Evolutionary conservation across 768 basidiomycete genomes (phyloP).

Genomic region (Mycena floridula): DNA sequence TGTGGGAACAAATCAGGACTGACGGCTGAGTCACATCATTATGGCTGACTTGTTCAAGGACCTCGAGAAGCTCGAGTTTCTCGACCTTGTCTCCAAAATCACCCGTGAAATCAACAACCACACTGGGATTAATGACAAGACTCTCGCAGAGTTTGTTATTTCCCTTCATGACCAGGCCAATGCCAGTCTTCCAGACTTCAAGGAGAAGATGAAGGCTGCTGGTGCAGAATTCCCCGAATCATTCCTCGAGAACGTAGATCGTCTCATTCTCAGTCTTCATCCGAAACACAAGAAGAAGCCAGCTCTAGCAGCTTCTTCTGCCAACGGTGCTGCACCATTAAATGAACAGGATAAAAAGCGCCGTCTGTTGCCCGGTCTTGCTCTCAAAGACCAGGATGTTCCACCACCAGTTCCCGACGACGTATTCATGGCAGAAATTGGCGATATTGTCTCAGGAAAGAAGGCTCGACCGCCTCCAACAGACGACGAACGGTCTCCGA

Average conservation of each 20-base stretch:
- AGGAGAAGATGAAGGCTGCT: conserved; percentile 65
- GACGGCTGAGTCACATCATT: too few relatives aligned
- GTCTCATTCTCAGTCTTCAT: conserved; percentile 90
- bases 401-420: conserved; percentile 62
- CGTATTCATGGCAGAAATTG: conserved; percentile 80
- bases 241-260: conserved; percentile 89
- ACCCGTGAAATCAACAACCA: conserved; percentile 92
- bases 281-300: conserved; percentile 88
- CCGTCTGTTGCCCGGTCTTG: conserved; percentile 87
- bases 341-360: conserved; percentile 72
- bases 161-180: conserved; percentile 80
- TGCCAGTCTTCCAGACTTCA: conserved; percentile 70
- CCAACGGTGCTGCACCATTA: conserved; percentile 30
- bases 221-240: conserved; percentile 87
- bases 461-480: conserved; percentile 41
- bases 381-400: conserved; percentile 71
- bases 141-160: conserved; percentile 93
- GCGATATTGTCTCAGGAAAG: conserved; percentile 80
- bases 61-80: conserved; percentile 87
- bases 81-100: conserved; percentile 88
- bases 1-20: background rate
- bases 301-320: conserved; percentile 28
- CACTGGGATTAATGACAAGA: conserved; percentile 80
- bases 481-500: conserved; percentile 41
- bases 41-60: conserved; percentile 72